Evolutionary conservation across 2,329 filamentous ascomycete genomes (phyloP), one percentile per base, ranked within the genome.

Genomic region (Byssothecium circinans): DNA sequence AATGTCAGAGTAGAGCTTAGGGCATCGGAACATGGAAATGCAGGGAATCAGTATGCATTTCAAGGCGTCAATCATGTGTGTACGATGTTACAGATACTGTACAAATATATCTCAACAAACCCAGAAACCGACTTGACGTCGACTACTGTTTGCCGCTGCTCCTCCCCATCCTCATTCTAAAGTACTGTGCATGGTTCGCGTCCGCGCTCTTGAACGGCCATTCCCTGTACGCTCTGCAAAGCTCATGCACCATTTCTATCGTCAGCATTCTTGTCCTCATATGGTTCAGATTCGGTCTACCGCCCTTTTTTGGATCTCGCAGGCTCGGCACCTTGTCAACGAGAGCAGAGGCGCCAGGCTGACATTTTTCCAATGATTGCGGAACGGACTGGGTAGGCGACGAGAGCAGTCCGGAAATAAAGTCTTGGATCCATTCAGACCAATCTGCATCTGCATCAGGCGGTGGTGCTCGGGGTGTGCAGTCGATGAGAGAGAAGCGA

Each of bases 401-500:
- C 1, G 41, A 7, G 23, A 54, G 58, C 3, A 70, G 47, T 1
- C 50, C 61, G 15, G 36, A 47, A 1, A 62, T 42, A 29, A 70
- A 67, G 42, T 70, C 67, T n/a, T 55, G 43, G 14, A 65, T 45
- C 56, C 61, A 66, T 33, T 68, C 61, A 23, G 47, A 47, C 41
- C 44, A 56, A 11, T 64, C 57, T 1, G 39, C 8, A n/a, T 41
- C 41, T 18, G 50, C 29, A 11, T 45, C 43, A 2, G 47, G 27
- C 2, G 59, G 53, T 3, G 49, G 47, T 11, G 62, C 50, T 4
- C 79, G 78, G 3, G 88, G 87, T 54, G 85, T 81, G 49, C 89
- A 74, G 65, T 91, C 87, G 14, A 91, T 65, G 3, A 92, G 79
- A 10, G 75, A 71, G 45, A 82, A 74, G 6, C 76, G 72, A 8